A percentile compares a stretch with the other conserved stretches of the same genome.
phyloP scores from a whole-genome alignment of 257 asterid species.

The Salvia hispanica region DNA sequence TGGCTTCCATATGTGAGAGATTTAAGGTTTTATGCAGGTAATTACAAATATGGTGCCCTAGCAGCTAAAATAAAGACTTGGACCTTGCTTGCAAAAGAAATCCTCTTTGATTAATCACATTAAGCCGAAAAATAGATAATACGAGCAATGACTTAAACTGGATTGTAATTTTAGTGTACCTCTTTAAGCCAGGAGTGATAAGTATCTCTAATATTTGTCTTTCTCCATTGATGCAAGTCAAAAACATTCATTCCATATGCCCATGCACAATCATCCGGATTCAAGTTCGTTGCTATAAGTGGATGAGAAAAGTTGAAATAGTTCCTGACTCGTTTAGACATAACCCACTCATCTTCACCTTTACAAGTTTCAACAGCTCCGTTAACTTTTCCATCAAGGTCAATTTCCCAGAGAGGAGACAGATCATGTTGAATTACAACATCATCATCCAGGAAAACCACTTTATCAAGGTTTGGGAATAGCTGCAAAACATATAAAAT shows the following conservation, averaged over 20 bases:
- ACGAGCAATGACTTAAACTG: conserved; percentile 19
- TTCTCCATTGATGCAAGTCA: conserved; percentile 83
- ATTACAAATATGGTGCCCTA: conserved; percentile 1
- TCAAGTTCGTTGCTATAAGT: conserved; percentile 66
- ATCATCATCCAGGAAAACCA: conserved; percentile 97
- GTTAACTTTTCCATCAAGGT: conserved; percentile 88
- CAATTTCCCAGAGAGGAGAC: conserved; percentile 88
- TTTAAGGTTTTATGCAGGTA: neutral
- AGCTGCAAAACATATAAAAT: conserved; percentile 61
- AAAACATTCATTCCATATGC: conserved; percentile 98
- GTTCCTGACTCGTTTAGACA: conserved; percentile 87
- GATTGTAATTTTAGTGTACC: conserved; percentile 45
- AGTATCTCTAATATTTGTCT: conserved; percentile 72
- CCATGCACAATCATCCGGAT: conserved; percentile 98
- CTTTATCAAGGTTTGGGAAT: conserved; percentile 93
- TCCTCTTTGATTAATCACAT: neutral
- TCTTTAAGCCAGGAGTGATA: conserved; percentile 94
- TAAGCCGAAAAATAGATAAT: conserved; percentile 22
- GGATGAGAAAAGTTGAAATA: conserved; percentile 98
- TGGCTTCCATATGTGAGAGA: neutral
- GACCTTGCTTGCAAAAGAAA: conserved; percentile 24
- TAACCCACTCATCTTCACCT: conserved; percentile 98
- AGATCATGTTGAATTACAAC: conserved; percentile 89
- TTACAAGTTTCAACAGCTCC: conserved; percentile 99
- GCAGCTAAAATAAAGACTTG: conserved; percentile 8